Evolutionary conservation across 78 protist genomes (phyloP).

Genomic region (Pigoraptor vietnamica): DNA sequence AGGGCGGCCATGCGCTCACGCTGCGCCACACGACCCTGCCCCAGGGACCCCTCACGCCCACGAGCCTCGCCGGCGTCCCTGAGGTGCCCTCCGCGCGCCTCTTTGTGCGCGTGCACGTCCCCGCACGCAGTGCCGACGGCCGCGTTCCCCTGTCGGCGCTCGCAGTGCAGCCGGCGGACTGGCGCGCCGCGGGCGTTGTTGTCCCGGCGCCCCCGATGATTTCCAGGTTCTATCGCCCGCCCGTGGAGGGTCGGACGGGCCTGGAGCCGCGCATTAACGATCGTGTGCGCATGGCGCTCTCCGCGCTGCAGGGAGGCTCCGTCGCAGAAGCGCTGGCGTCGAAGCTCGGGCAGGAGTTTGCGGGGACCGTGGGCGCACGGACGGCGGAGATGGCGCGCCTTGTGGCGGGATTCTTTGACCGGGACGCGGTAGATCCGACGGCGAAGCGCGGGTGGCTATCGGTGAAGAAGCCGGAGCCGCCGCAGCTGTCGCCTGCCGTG

Average conservation of each 20-base stretch:
- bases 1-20: neutral
- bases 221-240: neutral
- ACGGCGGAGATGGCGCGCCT: neutral
- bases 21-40: neutral
- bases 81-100: neutral
- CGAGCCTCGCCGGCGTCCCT: neutral
- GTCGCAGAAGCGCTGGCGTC: neutral
- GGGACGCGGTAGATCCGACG: neutral
- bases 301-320: neutral
- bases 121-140: neutral
- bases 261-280: neutral
- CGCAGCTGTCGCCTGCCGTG: neutral
- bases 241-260: neutral
- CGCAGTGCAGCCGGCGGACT: neutral
- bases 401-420: neutral
- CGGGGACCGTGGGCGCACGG: neutral
- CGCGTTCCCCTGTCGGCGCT: neutral
- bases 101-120: neutral
- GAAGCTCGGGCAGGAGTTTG: neutral
- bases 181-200: neutral
- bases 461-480: neutral
- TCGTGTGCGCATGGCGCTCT: neutral
- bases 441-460: neutral
- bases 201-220: neutral
- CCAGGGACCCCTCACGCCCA: neutral